These are phyloP conservation scores for Cyberlindnera xishuangbannaensis DNA, from an alignment of 805 yeast species.

Conservation along the genomic window DNA sequence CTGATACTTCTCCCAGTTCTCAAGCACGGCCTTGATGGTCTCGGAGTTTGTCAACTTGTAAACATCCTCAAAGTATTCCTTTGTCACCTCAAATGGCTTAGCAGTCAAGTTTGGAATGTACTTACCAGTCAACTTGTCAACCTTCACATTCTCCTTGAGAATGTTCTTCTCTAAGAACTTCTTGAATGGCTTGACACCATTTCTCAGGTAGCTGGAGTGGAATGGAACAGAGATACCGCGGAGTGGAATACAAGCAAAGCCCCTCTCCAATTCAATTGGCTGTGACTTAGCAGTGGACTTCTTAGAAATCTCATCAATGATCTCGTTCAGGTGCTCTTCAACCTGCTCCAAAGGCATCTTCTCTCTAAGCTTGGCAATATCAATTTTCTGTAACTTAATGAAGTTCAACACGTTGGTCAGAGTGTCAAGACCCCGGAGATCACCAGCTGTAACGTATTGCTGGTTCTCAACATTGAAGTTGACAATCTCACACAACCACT, in stretches of 20 bases:
- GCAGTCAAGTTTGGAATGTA: slow-evolving; percentile 99
- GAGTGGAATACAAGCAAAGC: slow-evolving; percentile 96
- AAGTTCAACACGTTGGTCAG: slow-evolving; percentile 90
- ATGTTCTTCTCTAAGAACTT: slow-evolving; percentile 95
- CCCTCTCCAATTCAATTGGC: slow-evolving; percentile 96
- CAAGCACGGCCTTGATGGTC: slow-evolving; percentile 82
- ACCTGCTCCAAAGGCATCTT: slow-evolving; percentile 82
- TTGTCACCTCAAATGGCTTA: slow-evolving; percentile 90
- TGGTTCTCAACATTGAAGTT: slow-evolving; percentile 97
- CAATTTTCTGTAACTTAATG: slow-evolving; percentile 89
- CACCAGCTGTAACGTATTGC: slow-evolving; percentile 99
- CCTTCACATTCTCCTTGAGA: slow-evolving; percentile 91
- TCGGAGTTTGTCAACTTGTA: slow-evolving; percentile 87
- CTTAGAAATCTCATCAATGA: slow-evolving; percentile 78
- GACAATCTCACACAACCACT: slow-evolving; percentile 95
- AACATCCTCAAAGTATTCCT: slow-evolving; percentile 96
- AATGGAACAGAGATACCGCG: slow-evolving; percentile 99
- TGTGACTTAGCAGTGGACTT: slow-evolving; percentile 84
- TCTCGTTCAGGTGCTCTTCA: slow-evolving; percentile 80
- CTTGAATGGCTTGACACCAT: slow-evolving; percentile 99
- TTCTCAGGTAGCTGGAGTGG: slow-evolving; percentile 97
- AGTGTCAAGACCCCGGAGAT: slow-evolving; percentile 89
- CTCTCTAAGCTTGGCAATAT: slow-evolving; percentile 81
- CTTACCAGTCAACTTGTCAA: slow-evolving; percentile 87
- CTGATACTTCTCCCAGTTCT: slow-evolving; percentile 89